phyloP scores from a whole-genome alignment of 352 stramenopile species.

The Pythium apleroticum region DNA sequence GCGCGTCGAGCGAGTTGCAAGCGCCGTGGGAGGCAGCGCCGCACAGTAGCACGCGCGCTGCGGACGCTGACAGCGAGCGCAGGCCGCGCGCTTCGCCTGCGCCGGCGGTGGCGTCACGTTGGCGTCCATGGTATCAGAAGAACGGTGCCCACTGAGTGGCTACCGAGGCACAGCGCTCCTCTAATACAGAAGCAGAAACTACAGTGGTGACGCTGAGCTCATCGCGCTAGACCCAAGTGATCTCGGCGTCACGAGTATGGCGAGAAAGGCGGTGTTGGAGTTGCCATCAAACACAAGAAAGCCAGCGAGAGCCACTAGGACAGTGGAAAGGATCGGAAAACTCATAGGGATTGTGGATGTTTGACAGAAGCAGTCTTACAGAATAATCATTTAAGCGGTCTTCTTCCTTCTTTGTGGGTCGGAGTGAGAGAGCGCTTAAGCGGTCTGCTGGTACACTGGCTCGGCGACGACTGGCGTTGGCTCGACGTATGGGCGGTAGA shows the following conservation, averaged over 20 bases:
- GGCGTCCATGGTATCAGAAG: neutral
- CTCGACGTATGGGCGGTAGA: constrained; percentile 83
- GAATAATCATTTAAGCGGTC: constrained; percentile 31
- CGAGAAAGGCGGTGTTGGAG: neutral
- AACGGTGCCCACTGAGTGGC: too few species aligned
- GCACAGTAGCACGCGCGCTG: constrained; percentile 60
- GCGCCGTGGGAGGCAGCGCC: constrained; percentile 30
- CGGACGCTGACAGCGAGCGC: constrained; percentile 44
- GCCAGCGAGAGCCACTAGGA: too few species aligned
- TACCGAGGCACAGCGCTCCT: neutral
- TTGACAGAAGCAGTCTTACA: constrained; percentile 36
- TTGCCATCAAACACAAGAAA: too few species aligned
- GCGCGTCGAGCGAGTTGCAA: constrained; percentile 35
- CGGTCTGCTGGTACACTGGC: constrained; percentile 49
- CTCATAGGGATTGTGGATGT: neutral
- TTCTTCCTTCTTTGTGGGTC: constrained; percentile 5
- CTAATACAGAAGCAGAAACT: too few species aligned
- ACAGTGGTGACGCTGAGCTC: too few species aligned
- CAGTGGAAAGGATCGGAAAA: neutral
- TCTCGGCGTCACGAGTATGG: too few species aligned
- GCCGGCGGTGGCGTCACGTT: neutral
- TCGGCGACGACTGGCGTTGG: constrained; percentile 47
- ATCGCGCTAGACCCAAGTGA: too few species aligned
- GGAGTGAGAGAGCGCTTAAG: constrained; percentile 36
- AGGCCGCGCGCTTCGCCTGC: constrained; percentile 32